phyloP scores from a whole-genome alignment of 257 asterid genomes.

The Fraxinus cuspidata region DNA sequence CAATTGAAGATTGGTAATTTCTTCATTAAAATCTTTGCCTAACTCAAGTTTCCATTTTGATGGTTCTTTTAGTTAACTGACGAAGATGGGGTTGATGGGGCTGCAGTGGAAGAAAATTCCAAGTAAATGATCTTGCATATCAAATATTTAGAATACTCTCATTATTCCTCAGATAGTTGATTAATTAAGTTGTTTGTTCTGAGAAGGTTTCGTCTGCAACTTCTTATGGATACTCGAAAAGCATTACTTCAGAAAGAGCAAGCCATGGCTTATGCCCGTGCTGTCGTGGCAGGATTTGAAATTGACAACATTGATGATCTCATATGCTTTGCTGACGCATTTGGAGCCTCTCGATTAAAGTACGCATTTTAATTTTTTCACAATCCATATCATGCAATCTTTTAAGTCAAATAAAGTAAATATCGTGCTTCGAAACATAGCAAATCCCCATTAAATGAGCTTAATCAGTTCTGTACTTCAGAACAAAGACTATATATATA shows the following conservation, averaged over 20 bases:
- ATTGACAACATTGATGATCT: slow-evolving; percentile 71
- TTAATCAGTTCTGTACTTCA: not conserved
- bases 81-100: slow-evolving; percentile 52
- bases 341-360: slow-evolving; percentile 86
- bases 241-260: slow-evolving; percentile 79
- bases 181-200: slow-evolving; percentile 21
- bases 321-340: slow-evolving; percentile 70
- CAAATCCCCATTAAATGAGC: too few species aligned
- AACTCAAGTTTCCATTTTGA: slow-evolving; percentile 9
- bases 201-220: slow-evolving; percentile 67
- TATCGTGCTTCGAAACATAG: too few species aligned
- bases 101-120: slow-evolving; percentile 60
- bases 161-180: slow-evolving; percentile 15
- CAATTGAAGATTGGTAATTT: not conserved
- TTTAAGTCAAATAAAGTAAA: not conserved
- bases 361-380: slow-evolving; percentile 24
- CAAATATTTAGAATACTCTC: not conserved
- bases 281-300: slow-evolving; percentile 85
- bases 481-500: not conserved
- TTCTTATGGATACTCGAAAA: slow-evolving; percentile 71
- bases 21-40: slow-evolving; percentile 17
- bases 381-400: not conserved
- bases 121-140: slow-evolving; percentile 46
- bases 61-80: slow-evolving; percentile 38
- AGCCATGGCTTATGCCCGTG: slow-evolving; percentile 95